phyloP scores from a whole-genome alignment of 768 basidiomycete species.

The Cystofilobasidium bisporidii region DNA sequence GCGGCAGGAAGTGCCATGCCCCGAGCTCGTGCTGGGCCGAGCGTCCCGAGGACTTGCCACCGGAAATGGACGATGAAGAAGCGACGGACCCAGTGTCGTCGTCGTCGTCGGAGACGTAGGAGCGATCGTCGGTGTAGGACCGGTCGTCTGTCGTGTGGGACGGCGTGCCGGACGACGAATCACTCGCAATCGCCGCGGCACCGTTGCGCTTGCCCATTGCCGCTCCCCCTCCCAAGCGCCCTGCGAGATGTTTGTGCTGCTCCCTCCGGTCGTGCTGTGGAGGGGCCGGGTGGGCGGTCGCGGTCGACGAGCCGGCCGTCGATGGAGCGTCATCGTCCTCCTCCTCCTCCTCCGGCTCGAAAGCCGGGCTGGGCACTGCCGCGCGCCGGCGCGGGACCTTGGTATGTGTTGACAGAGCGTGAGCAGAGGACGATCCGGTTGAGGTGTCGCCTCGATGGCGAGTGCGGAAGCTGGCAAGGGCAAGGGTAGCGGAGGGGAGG shows the following conservation, averaged over 20 bases:
- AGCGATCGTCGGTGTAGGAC: background rate
- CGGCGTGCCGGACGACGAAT: background rate
- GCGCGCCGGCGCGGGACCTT: too few species aligned
- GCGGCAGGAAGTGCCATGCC: constrained; percentile 33
- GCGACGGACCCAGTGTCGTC: background rate
- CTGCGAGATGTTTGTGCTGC: too few species aligned
- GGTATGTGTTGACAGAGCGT: background rate
- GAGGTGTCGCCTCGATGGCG: constrained; percentile 1
- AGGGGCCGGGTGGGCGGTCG: background rate
- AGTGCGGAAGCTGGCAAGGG: background rate
- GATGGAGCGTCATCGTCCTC: too few species aligned
- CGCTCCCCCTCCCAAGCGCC: too few species aligned
- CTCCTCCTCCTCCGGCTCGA: too few species aligned
- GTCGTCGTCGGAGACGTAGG: background rate
- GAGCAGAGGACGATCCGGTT: background rate
- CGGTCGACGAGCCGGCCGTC: background rate
- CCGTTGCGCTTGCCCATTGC: too few species aligned
- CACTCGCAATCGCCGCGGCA: background rate
- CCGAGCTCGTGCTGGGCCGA: constrained; percentile 5
- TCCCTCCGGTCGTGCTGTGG: background rate
- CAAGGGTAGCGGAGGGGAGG: background rate
- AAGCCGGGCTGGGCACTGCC: too few species aligned
- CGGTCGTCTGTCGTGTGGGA: background rate
- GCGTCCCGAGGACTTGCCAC: background rate
- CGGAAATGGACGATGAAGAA: background rate